Evolutionary conservation across 202 grass and related monocot genomes (phyloP), one percentile per base, ranked within the genome.

Genomic region (Zoysia matrella): DNA sequence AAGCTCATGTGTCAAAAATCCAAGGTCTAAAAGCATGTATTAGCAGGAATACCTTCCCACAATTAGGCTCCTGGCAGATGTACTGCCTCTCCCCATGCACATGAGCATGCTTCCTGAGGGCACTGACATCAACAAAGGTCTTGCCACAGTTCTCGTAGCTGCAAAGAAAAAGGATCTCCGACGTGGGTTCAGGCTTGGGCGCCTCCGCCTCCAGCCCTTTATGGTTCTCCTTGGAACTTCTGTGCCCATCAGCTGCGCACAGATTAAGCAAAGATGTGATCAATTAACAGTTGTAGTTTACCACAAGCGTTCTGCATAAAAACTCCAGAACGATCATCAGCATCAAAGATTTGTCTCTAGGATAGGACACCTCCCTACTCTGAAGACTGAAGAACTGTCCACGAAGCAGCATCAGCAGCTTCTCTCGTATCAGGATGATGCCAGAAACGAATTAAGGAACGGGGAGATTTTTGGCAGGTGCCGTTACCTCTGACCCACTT

Each of bases 401-500:
- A 14, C 6, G 16, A 42, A 0, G 22, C 2, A 44, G 44, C n/a
- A 4, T 2, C 1, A 54, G 52, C 52, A 54, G 11, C 22, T 30
- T 30, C 14, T 14, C 11, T 54, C 7, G 9, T 54, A 30, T 12
- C 1, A 10, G 48, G 9, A 7, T 30, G 22, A 30, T 30, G 22
- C 22, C 22, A 45, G 30, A 15, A 12, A 64, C 36, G 45, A 43
- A 45, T 12, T 1, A 8, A 47, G 9, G 60, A 22, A 74, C 75
- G 52, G 69, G 53, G 1, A 68, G 57, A 54, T 30, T 30, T 65
- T 53, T 7, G 30, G 47, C 11, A 47, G 1, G 52, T 15, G n/a
- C 10, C 47, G 16, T 64, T 85, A 97, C 94, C 94, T 92, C 85
- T 97, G 67, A 94, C 91, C 94, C 94, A 97, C 79, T 88, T 89